Percentiles rank a stretch among this genome's conserved stretches.
Conservation (phyloP, 108 stramenopile species). For the Cyclotella kingstonii region DNA sequence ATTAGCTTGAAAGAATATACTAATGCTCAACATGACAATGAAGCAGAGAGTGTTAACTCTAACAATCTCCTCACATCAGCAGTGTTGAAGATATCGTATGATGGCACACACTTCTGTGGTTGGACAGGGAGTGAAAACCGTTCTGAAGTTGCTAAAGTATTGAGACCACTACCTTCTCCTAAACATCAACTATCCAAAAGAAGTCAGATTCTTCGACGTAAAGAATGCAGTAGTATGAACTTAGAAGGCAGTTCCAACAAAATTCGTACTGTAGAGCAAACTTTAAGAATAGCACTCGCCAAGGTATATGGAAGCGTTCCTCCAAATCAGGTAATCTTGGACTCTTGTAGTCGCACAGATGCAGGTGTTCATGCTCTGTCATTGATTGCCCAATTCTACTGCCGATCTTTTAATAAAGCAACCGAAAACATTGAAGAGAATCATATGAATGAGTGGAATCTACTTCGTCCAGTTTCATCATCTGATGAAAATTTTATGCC, state of each 20-base stretch:
- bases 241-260: constrained; percentile 1
- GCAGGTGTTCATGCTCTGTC: constrained; percentile 75
- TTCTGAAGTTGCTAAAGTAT: too few relatives aligned
- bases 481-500: constrained; percentile 60
- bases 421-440: not conserved
- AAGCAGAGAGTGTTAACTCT: not conserved
- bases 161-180: too few relatives aligned
- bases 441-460: constrained; percentile 6
- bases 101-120: constrained; percentile 72
- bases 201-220: constrained; percentile 42
- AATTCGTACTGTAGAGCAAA: constrained; percentile 45
- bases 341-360: constrained; percentile 83
- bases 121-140: constrained; percentile 77
- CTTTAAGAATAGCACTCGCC: constrained; percentile 51
- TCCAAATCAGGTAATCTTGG: constrained; percentile 56
- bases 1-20: too few relatives aligned
- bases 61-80: constrained; percentile 42
- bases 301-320: constrained; percentile 77
- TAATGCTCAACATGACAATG: too few relatives aligned
- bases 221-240: constrained; percentile 38
- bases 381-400: constrained; percentile 73
- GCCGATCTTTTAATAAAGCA: constrained; percentile 20
- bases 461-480: constrained; percentile 40
- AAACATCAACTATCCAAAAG: constrained; percentile 14
- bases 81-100: constrained; percentile 66